A percentile compares a stretch with the other conserved stretches of the same genome.
phyloP scores from a whole-genome alignment of 768 basidiomycete species.

The Boletus vinaceobasis region DNA sequence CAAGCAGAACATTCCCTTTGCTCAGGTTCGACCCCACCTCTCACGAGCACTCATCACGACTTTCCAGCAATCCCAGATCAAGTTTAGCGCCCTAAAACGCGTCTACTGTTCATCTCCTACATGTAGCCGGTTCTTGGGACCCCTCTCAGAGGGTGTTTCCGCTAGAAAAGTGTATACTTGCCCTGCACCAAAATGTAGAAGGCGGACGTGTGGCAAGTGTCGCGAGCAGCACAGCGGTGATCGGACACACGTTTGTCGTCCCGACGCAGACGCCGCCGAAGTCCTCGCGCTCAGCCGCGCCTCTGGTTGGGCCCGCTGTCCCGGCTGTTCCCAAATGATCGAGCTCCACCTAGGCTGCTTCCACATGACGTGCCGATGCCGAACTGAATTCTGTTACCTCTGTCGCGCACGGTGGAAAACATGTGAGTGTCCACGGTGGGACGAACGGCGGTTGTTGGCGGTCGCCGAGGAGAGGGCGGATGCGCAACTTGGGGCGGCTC shows the following conservation, averaged over 20 bases:
- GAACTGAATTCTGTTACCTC: conserved; percentile 42
- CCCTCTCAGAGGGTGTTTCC: conserved; percentile 29
- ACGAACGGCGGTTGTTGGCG: conserved; percentile 40
- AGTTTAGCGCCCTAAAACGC: conserved; percentile 33
- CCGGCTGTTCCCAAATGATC: conserved; percentile 37
- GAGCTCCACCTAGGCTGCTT: conserved; percentile 37
- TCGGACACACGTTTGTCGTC: conserved; percentile 25
- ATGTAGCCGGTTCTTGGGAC: conserved; percentile 38
- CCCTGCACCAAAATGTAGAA: conserved; percentile 15
- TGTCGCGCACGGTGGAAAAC: conserved; percentile 59
- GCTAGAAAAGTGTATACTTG: conserved; percentile 17
- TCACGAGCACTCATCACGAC: conserved; percentile 11
- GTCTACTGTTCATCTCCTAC: conserved; percentile 37
- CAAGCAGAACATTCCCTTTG: conserved; percentile 27
- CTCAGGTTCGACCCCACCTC: conserved; percentile 25
- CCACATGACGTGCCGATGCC: conserved; percentile 41
- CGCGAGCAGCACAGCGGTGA: conserved; percentile 22
- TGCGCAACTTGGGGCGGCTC: conserved; percentile 31
- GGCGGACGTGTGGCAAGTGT: conserved; percentile 26
- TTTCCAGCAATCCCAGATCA: conserved; percentile 27
- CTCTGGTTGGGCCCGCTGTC: conserved; percentile 38
- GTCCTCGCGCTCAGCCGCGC: conserved; percentile 26
- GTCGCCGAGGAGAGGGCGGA: conserved; percentile 47
- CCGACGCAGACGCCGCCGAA: conserved; percentile 22
- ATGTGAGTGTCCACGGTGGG: conserved; percentile 66